These are phyloP conservation scores for Fusarium domesticum DNA, from an alignment of 2,329 filamentous ascomycete genomes.

Conservation along the genomic window DNA sequence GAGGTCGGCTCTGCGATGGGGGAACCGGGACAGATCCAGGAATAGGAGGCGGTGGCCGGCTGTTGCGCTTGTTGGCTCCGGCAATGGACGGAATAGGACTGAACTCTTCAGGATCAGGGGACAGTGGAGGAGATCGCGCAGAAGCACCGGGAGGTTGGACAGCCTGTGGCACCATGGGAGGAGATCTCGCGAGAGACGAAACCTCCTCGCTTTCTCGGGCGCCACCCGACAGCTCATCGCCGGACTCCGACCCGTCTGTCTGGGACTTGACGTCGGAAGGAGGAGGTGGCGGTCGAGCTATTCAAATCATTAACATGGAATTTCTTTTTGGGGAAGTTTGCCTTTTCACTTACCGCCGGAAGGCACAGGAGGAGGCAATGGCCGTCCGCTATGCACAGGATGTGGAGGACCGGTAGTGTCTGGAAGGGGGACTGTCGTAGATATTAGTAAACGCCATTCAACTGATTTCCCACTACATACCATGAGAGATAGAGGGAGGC, in stretches of 20 bases:
- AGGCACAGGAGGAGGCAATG: constrained; percentile 57
- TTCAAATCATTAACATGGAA: constrained; percentile 25
- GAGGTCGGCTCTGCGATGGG: constrained; percentile 57
- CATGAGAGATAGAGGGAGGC: constrained; percentile 21
- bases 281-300: constrained; percentile 61
- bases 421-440: constrained; percentile 33
- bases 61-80: constrained; percentile 50
- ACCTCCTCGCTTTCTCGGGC: constrained; percentile 40
- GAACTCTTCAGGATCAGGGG: constrained; percentile 36
- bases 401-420: constrained; percentile 37
- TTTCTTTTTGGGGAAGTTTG: constrained; percentile 4
- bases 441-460: constrained; percentile 23
- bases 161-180: constrained; percentile 44
- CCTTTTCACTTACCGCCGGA: constrained; percentile 53
- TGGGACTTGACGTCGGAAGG: constrained; percentile 58
- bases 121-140: constrained; percentile 34
- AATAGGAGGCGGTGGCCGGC: constrained; percentile 58
- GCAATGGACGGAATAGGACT: constrained; percentile 43
- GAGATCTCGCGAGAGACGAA: constrained; percentile 30
- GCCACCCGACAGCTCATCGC: constrained; percentile 73
- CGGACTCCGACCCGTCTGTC: constrained; percentile 79
- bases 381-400: constrained; percentile 49
- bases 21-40: constrained; percentile 51
- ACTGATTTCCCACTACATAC: constrained; percentile 15
- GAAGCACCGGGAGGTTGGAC: constrained; percentile 29